These are phyloP conservation scores for Debaryomycetaceae sp. DNA, from an alignment of 1,139 yeast genomes.

Conservation along the genomic window DNA sequence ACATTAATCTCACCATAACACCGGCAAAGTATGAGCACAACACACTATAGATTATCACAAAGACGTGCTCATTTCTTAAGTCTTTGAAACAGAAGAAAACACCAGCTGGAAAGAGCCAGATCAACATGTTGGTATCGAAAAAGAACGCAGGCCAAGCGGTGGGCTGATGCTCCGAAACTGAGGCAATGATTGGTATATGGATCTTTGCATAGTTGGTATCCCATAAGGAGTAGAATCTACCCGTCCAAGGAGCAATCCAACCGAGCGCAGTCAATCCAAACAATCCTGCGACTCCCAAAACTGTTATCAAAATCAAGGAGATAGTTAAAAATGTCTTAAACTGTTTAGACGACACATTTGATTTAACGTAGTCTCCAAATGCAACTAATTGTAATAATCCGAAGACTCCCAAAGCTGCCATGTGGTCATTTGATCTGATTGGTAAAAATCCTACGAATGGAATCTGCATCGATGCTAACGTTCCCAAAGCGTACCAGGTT, in stretches of 20 bases:
- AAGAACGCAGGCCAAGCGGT: conserved; percentile 99
- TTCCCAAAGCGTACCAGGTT: conserved; percentile 96
- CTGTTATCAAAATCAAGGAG: conserved; percentile 52
- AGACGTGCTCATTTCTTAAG: conserved; percentile 86
- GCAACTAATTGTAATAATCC: conserved; percentile 92
- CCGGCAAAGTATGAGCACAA: conserved; percentile 97
- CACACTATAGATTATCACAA: conserved; percentile 84
- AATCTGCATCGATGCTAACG: conserved; percentile 97
- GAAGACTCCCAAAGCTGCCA: conserved; percentile 97
- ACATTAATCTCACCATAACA: conserved; percentile 97
- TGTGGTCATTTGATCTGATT: conserved; percentile 94
- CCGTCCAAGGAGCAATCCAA: conserved; percentile 98
- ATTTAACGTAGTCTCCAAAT: conserved; percentile 75
- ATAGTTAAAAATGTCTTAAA: conserved; percentile 70
- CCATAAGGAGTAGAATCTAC: conserved; percentile 98
- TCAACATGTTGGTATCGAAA: conserved; percentile 87
- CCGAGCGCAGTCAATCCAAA: conserved; percentile 84
- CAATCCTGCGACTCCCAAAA: conserved; percentile 67
- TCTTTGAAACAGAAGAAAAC: conserved; percentile 88
- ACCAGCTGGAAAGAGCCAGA: conserved; percentile 99
- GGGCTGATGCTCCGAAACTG: conserved; percentile 99
- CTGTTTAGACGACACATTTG: conserved; percentile 68
- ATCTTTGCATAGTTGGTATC: conserved; percentile 96
- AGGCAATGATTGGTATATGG: conserved; percentile 97
- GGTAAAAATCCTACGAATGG: conserved; percentile 98